Evolutionary conservation across 306 rosid genomes (phyloP).

Genomic region (Quercus variabilis): DNA sequence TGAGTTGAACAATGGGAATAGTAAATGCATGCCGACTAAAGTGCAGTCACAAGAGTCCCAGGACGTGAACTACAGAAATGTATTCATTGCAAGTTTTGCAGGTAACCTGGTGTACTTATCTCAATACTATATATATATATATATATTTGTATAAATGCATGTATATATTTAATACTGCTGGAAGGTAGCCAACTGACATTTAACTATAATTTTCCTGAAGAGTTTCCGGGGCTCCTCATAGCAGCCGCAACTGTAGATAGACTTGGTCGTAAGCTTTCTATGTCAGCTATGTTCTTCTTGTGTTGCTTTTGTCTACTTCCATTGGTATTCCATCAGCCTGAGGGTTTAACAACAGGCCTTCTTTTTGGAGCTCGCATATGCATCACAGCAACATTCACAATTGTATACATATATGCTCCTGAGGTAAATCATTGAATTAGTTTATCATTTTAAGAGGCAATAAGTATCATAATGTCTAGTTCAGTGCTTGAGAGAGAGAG

Average conservation of each 20-base stretch:
- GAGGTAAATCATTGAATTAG: conserved; percentile 53
- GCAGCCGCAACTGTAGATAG: conserved; percentile 79
- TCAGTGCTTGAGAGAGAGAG: too few species aligned
- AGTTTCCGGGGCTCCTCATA: conserved; percentile 83
- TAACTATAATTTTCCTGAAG: conserved; percentile 46
- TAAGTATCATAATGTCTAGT: not conserved
- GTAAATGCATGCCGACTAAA: conserved; percentile 45
- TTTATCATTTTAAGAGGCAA: not conserved
- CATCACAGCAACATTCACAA: conserved; percentile 81
- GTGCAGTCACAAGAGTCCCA: conserved; percentile 40
- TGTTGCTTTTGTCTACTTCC: conserved; percentile 82
- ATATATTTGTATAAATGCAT: not conserved
- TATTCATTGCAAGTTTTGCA: conserved; percentile 89
- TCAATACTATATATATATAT: not conserved
- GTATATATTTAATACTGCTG: not conserved
- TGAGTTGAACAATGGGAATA: conserved; percentile 54
- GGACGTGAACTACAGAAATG: conserved; percentile 55
- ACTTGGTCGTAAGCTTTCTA: conserved; percentile 84
- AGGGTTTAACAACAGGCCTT: conserved; percentile 64
- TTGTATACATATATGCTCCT: conserved; percentile 90
- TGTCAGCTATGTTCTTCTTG: conserved; percentile 83
- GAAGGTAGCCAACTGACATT: conserved; percentile 34
- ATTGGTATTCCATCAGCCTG: conserved; percentile 53
- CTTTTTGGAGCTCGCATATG: conserved; percentile 96
- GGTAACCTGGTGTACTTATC: conserved; percentile 44